Evolutionary conservation across 306 rosid species (phyloP), one percentile per base, ranked within the genome.

Genomic region (Rosa multiflora): DNA sequence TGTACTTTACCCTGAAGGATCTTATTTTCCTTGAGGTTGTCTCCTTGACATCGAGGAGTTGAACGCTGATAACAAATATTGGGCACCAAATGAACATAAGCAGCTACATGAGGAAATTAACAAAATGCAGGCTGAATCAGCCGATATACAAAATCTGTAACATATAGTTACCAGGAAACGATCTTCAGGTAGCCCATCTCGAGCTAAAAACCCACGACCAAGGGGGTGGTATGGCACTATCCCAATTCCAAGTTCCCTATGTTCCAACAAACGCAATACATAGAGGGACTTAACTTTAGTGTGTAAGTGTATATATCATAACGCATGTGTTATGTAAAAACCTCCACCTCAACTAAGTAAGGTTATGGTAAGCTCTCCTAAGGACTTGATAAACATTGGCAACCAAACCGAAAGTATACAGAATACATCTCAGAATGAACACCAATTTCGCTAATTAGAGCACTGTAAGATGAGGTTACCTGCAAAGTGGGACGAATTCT

Each of bases 151-250:
- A 47, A 1, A 47, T 47, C 2, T 2, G 13, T 47, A 47, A 47
- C 10, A 47, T 47, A 47, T 32, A 2, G 51, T 10, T 9, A 47
- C 51, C 51, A 47, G 3, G 8, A 47, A 71, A 15, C 69, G 62
- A 9, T 62, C 43, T 59, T 55, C 68, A 14, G 78, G 81, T 23
- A 82, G 5, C 29, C 67, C 48, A 56, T 81, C 84, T 14, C 61
- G 14, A 23, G 52, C 85, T 32, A 82, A 82, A 64, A 82, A 82
- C 12, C 85, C 81, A 39, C 73, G 85, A 10, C 85, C 81, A 48
- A 82, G 78, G 68, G 84, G 80, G 46, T 80, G 17, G n/a, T 52
- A 52, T 52, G 58, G 5, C 58, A 52, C 58, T 52, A 52, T 52
- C 20, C 58, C 58, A 15, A 52, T 52, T 52, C 58, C 58, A 14